Evolutionary conservation across 371 early-diverging fungal genomes (phyloP).

Genomic region (Fennellomyces sp.): DNA sequence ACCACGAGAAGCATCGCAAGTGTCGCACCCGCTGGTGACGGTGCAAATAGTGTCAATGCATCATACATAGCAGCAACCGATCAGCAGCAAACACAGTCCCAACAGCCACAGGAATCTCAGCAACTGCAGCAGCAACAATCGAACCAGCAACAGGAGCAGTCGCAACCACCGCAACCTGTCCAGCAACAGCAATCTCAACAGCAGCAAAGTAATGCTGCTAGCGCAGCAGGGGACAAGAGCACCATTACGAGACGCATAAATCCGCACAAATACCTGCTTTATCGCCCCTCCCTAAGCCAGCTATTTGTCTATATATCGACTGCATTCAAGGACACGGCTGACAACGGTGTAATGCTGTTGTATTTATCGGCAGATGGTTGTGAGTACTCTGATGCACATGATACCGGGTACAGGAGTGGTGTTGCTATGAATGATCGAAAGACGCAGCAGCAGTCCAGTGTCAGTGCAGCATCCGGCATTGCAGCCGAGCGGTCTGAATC

Average conservation of each 20-base stretch:
- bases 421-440: conserved; percentile 53
- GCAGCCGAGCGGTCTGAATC: conserved; percentile 13
- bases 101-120: neutral
- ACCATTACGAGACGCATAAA: conserved; percentile 57
- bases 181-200: neutral
- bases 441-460: conserved; percentile 8
- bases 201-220: neutral
- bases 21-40: conserved; percentile 10
- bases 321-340: conserved; percentile 88
- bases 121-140: neutral
- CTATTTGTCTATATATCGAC: conserved; percentile 87
- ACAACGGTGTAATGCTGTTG: conserved; percentile 81
- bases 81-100: neutral
- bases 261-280: conserved; percentile 94
- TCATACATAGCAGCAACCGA: no score
- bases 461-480: neutral
- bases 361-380: conserved; percentile 92
- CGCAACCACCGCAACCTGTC: neutral
- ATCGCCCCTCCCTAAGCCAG: conserved; percentile 86
- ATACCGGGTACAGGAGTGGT: conserved; percentile 74
- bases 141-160: conserved; percentile 12
- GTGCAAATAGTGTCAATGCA: neutral
- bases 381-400: conserved; percentile 42
- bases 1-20: conserved; percentile 6
- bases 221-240: conserved; percentile 11